Base-by-base conservation (phyloP, 2,329 filamentous ascomycete genomes). In the Clonostachys byssicola region DNA sequence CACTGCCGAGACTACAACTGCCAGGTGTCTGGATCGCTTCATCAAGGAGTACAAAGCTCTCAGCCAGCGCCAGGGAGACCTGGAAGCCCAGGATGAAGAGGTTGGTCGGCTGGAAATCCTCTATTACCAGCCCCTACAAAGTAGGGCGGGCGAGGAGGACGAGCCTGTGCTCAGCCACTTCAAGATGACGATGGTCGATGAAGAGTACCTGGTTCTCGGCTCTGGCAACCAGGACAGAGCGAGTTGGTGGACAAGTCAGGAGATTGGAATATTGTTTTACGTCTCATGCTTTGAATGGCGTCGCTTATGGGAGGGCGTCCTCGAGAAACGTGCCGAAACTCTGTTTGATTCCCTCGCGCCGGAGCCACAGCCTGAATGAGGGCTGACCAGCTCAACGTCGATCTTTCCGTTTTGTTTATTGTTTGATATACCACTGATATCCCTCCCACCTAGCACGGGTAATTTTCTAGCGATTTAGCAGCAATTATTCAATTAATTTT, bases 201-300 rank as follows among this genome's bases (percentile, higher is more conserved):
- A 73, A 2, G 72, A 82, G 51, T 80, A 83, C 17, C 72, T 85
- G 2, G 73, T 94, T 1, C 67, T 94, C 4, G 89, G 89, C 0
- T 92, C 87, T 16, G 89, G 88, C 2, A 95, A 95, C 60, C 81
- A 92, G 75, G 89, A 95, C 65, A 78, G 89, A 2, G 88, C 89
- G 8, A 92, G 87, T 60, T 94, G 88, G 87, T 92, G 81, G 65
- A 94, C 89, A 6, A 92, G 87, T 62, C 89, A 94, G 65, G 89
- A 95, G 66, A 69, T 94, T 18, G 89, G 89, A 2, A 71, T 94
- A 33, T 57, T 83, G 39, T 76, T 83, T 47, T 66, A 75, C 41
- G 66, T 67, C n/a, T 68, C 68, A 4, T 63, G 57, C 1, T 65
- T 70, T 38, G 51, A 63, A 35, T 64, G 61, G 5, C 56, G 61